These are phyloP conservation scores for Eugenia klotzschiana DNA, from an alignment of 441 rosid species.

Conservation along the genomic window DNA sequence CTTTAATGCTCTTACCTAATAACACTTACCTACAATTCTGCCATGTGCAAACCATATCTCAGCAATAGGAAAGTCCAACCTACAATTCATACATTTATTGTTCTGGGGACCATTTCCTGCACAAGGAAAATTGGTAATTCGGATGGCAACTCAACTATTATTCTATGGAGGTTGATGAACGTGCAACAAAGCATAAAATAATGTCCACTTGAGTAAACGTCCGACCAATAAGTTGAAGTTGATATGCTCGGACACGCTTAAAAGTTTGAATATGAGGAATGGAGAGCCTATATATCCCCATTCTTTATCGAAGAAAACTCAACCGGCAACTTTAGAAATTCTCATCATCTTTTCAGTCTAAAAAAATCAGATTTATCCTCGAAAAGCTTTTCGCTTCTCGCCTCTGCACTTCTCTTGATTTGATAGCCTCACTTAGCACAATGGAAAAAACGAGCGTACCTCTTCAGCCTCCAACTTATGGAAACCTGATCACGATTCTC, in stretches of 20 bases:
- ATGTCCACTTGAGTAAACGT: neutral
- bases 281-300: neutral
- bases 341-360: neutral
- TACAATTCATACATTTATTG: neutral
- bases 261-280: neutral
- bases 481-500: constrained; percentile 1
- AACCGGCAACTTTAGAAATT: neutral
- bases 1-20: neutral
- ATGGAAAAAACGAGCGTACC: neutral
- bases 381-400: neutral
- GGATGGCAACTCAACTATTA: neutral
- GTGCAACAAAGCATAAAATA: neutral
- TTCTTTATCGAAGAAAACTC: neutral
- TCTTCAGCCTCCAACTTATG: neutral
- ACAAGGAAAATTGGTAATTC: neutral
- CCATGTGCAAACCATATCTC: neutral
- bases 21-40: neutral
- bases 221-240: neutral
- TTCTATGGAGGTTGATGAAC: neutral
- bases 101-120: neutral
- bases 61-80: neutral
- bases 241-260: neutral
- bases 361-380: neutral
- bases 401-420: neutral
- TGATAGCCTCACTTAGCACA: neutral